Percentiles rank a stretch among this genome's conserved stretches.
These are phyloP conservation scores for Candida nanaspora DNA, from an alignment of 805 yeast species.

Conservation along the genomic window DNA sequence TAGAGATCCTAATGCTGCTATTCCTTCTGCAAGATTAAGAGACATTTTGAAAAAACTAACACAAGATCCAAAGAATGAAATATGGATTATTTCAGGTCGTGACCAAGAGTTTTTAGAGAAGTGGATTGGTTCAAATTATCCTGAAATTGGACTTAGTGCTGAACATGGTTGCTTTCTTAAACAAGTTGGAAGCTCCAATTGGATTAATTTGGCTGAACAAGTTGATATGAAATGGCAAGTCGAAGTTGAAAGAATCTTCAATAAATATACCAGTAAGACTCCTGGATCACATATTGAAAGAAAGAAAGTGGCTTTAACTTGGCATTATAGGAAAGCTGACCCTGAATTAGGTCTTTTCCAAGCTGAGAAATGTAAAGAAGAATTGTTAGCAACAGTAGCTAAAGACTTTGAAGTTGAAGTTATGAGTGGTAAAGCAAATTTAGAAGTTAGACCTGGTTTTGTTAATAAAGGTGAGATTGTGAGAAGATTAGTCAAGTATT, in stretches of 20 bases:
- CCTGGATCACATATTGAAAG: slow-evolving; percentile 85
- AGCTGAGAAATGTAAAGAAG: slow-evolving; percentile 65
- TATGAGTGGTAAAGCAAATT: slow-evolving; percentile 94
- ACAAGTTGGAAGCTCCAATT: slow-evolving; percentile 38
- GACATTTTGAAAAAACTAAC: slow-evolving; percentile 52
- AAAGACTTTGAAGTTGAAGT: slow-evolving; percentile 78
- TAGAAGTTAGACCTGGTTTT: slow-evolving; percentile 93
- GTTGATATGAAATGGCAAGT: slow-evolving; percentile 93
- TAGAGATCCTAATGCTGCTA: slow-evolving; percentile 95
- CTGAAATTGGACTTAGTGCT: slow-evolving; percentile 76
- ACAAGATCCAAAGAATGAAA: slow-evolving; percentile 72
- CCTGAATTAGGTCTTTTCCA: slow-evolving; percentile 89
- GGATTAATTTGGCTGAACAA: slow-evolving; percentile 81
- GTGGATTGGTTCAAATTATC: slow-evolving; percentile 70
- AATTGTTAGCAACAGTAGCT: slow-evolving; percentile 53
- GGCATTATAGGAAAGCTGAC: slow-evolving; percentile 96
- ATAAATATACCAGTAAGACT: slow-evolving; percentile 73
- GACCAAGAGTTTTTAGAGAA: slow-evolving; percentile 84
- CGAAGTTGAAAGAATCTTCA: slow-evolving; percentile 70
- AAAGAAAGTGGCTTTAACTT: slow-evolving; percentile 89
- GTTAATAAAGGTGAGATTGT: slow-evolving; percentile 97
- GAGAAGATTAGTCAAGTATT: slow-evolving; percentile 59
- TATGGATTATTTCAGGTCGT: slow-evolving; percentile 95
- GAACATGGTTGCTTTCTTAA: slow-evolving; percentile 97
- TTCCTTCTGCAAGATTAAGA: slow-evolving; percentile 73